Evolutionary conservation across 139 green algal species (phyloP).

Genomic region (Tetraselmis chui): DNA sequence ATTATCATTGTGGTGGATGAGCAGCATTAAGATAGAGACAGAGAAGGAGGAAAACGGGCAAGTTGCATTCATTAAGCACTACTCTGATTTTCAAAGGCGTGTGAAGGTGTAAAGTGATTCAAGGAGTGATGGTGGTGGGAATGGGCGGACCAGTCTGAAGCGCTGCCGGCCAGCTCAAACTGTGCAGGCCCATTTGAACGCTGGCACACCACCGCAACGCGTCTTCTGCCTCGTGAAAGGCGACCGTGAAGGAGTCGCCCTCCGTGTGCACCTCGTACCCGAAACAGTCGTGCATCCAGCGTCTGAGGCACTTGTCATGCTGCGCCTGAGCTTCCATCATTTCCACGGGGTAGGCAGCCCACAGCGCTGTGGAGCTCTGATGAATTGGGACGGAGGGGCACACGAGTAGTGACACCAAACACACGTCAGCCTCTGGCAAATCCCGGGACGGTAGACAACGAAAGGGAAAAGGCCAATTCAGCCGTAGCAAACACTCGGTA

Average conservation of each 20-base stretch:
- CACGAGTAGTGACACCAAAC: too few species aligned
- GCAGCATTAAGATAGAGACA: neutral
- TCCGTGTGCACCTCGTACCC: constrained; percentile 7
- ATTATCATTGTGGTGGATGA: too few species aligned
- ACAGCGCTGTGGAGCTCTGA: neutral
- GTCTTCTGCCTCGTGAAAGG: constrained; percentile 7
- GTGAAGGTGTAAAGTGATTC: neutral
- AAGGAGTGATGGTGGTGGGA: too few species aligned
- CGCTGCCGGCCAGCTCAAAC: neutral
- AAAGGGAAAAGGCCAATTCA: too few species aligned
- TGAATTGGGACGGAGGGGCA: too few species aligned
- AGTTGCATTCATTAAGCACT: neutral
- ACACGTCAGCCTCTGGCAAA: too few species aligned
- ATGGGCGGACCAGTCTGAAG: neutral
- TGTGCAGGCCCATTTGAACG: neutral
- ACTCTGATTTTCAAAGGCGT: neutral
- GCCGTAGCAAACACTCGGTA: too few species aligned
- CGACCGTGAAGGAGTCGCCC: constrained; percentile 8
- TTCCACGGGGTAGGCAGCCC: neutral
- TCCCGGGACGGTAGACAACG: too few species aligned
- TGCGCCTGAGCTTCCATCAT: neutral
- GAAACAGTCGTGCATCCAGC: neutral
- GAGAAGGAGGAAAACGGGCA: neutral
- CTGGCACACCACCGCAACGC: constrained; percentile 1
- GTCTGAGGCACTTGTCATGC: neutral